Evolutionary conservation across 75 land plant species (phyloP).

Genomic region (Cunninghamia lanceolata): DNA sequence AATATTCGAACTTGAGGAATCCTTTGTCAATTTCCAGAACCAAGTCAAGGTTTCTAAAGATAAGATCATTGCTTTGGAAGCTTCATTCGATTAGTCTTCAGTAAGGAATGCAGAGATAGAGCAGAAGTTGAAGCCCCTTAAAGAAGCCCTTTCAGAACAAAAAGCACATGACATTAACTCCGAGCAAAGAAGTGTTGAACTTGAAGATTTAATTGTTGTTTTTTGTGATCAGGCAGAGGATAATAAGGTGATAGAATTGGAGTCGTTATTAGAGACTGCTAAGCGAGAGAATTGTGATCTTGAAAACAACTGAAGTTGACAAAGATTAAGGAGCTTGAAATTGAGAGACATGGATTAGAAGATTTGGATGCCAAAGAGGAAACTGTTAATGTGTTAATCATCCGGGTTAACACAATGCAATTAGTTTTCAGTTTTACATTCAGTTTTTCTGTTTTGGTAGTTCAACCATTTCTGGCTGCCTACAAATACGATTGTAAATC

Average conservation of each 20-base stretch:
- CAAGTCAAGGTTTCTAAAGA: constrained; percentile 33
- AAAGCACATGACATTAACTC: constrained; percentile 26
- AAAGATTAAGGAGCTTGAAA: constrained; percentile 30
- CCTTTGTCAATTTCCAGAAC: constrained; percentile 11
- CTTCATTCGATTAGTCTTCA: constrained; percentile 15
- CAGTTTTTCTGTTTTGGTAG: no score
- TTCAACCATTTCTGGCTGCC: no score
- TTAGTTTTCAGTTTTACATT: no score
- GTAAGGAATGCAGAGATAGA: constrained; percentile 33
- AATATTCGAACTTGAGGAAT: constrained; percentile 34
- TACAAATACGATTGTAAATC: no score
- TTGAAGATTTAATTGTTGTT: constrained; percentile 42
- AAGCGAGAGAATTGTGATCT: constrained; percentile 40
- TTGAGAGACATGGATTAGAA: no score
- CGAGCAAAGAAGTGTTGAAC: constrained; percentile 43
- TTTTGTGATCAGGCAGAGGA: constrained; percentile 41
- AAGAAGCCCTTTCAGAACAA: constrained; percentile 40
- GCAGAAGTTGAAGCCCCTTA: constrained; percentile 29
- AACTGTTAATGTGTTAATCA: no score
- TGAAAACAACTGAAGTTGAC: constrained; percentile 35
- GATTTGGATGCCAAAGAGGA: no score
- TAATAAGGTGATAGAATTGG: constrained; percentile 41
- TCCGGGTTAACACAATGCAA: no score
- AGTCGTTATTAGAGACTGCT: constrained; percentile 36
- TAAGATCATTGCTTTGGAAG: constrained; percentile 26